These are phyloP conservation scores for Lasiodiplodia hormozganensis DNA, from an alignment of 2,329 filamentous ascomycete genomes.

Conservation along the genomic window DNA sequence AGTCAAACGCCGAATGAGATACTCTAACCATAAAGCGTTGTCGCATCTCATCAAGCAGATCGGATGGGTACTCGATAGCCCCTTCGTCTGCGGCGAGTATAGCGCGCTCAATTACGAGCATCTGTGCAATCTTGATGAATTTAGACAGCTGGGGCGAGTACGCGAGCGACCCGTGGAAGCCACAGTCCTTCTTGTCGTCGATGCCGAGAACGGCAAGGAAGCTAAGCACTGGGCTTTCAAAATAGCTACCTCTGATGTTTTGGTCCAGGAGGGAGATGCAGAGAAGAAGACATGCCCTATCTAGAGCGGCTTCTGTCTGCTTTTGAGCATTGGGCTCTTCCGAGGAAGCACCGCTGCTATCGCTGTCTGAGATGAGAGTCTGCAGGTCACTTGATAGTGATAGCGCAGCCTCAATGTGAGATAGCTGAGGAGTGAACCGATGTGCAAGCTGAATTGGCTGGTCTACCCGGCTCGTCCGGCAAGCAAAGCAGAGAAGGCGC, in stretches of 20 bases:
- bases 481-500: slow-evolving; percentile 32
- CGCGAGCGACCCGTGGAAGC: slow-evolving; percentile 28
- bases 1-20: too few relatives aligned
- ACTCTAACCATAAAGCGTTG: too few relatives aligned
- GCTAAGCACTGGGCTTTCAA: slow-evolving; percentile 33
- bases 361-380: not conserved
- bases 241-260: slow-evolving; percentile 31
- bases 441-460: not conserved
- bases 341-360: not conserved
- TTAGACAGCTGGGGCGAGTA: slow-evolving; percentile 33
- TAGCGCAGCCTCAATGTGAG: not conserved
- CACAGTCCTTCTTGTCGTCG: slow-evolving; percentile 12
- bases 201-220: slow-evolving; percentile 33
- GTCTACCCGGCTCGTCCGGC: slow-evolving; percentile 20
- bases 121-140: slow-evolving; percentile 35
- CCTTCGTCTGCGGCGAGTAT: not conserved
- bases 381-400: not conserved
- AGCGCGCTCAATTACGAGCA: slow-evolving; percentile 34
- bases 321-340: not conserved
- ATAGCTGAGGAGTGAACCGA: not conserved
- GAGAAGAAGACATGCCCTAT: slow-evolving; percentile 31
- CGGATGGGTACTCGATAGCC: too few relatives aligned
- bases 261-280: slow-evolving; percentile 35
- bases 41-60: too few relatives aligned
- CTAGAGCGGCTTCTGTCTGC: not conserved